phyloP scores from a whole-genome alignment of 2,329 filamentous ascomycete genomes.

The Scorias spongiosa region DNA sequence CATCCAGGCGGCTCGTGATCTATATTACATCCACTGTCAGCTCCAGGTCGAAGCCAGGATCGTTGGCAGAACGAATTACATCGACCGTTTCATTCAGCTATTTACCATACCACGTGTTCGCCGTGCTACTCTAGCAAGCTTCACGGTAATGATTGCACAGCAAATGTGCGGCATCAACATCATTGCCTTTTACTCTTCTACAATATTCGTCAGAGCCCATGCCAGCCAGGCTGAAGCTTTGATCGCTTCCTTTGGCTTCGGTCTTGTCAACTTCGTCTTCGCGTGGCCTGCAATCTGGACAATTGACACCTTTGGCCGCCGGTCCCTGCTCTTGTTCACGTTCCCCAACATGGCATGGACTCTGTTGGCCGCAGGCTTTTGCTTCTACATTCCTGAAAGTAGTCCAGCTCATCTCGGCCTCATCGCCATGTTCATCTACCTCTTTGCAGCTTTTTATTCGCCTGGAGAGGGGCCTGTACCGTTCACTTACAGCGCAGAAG shows the following conservation, averaged over 20 bases:
- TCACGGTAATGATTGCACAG: constrained; percentile 59
- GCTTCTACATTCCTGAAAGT: constrained; percentile 33
- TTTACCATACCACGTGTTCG: constrained; percentile 56
- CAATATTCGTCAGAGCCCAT: constrained; percentile 17
- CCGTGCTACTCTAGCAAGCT: constrained; percentile 60
- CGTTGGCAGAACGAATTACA: constrained; percentile 21
- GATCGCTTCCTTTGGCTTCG: constrained; percentile 42
- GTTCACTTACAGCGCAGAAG: constrained; percentile 53
- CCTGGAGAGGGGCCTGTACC: constrained; percentile 41
- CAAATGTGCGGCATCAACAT: constrained; percentile 41
- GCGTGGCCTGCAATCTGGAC: constrained; percentile 44
- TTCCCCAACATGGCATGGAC: constrained; percentile 37
- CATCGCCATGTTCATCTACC: constrained; percentile 42
- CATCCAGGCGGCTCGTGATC: constrained; percentile 27
- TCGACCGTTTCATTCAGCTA: constrained; percentile 36
- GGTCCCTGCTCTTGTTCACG: constrained; percentile 33
- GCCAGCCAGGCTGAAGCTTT: constrained; percentile 30
- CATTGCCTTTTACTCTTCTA: constrained; percentile 14
- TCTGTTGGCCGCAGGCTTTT: constrained; percentile 33
- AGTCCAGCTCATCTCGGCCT: constrained; percentile 30
- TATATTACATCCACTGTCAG: constrained; percentile 27
- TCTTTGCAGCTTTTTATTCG: constrained; percentile 31
- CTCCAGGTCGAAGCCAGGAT: constrained; percentile 19
- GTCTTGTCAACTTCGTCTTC: constrained; percentile 43
- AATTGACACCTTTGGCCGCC: constrained; percentile 42